phyloP scores from a whole-genome alignment of 2,329 filamentous ascomycete genomes.

The Chalaropsis thielavioides region DNA sequence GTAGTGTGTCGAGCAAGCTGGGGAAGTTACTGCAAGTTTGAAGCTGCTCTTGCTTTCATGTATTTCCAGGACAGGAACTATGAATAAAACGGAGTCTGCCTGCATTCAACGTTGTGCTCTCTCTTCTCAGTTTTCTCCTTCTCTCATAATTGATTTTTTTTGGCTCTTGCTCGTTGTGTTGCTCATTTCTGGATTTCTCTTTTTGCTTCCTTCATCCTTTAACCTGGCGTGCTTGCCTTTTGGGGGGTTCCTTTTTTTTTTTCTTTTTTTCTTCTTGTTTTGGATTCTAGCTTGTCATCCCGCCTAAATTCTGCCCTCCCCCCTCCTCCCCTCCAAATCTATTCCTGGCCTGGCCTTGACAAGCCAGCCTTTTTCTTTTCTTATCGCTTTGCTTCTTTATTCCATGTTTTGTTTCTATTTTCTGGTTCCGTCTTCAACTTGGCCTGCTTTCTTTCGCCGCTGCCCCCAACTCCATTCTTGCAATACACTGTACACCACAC shows the following conservation, averaged over 20 bases:
- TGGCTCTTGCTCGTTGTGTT: background rate
- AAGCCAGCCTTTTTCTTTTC: slow-evolving; percentile 2
- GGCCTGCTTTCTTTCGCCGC: background rate
- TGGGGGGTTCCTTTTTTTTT: no score
- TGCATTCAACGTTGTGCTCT: background rate
- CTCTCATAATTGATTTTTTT: no score
- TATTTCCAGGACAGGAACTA: no score
- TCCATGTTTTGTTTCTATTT: background rate
- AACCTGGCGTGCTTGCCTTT: background rate
- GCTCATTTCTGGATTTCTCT: background rate
- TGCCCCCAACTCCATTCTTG: background rate
- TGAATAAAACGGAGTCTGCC: no score
- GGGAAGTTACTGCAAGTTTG: no score
- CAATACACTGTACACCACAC: background rate
- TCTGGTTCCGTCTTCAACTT: background rate
- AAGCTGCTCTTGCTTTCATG: no score
- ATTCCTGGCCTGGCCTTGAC: background rate
- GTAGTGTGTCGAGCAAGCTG: no score
- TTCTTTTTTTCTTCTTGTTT: background rate
- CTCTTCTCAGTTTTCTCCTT: background rate
- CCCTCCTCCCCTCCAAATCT: background rate
- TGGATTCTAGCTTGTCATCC: background rate
- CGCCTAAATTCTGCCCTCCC: background rate
- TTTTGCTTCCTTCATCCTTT: background rate
- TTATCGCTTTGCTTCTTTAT: background rate